Evolutionary conservation across 2,329 filamentous ascomycete species (phyloP).

Genomic region (Colletotrichum somersetense): DNA sequence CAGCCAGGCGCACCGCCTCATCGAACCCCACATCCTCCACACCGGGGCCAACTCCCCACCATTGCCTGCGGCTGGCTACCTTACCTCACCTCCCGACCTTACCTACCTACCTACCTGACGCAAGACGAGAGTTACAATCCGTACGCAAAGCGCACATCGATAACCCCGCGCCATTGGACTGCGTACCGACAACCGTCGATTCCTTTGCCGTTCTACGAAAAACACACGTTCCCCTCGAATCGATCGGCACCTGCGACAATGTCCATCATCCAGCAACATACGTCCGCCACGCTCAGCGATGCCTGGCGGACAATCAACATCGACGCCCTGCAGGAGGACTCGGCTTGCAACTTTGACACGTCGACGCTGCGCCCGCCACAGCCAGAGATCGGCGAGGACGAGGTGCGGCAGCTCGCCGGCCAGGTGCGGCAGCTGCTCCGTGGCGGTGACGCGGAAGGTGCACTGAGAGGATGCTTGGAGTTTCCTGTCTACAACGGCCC

Average conservation of each 20-base stretch:
- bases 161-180: slow-evolving; percentile 18
- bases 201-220: background rate
- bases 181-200: background rate
- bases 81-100: slow-evolving; percentile 36
- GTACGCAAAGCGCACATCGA: slow-evolving; percentile 13
- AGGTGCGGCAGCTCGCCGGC: slow-evolving; percentile 80
- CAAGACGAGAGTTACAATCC: slow-evolving; percentile 13
- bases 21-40: slow-evolving; percentile 40
- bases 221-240: background rate
- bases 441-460: slow-evolving; percentile 88
- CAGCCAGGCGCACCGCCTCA: slow-evolving; percentile 37
- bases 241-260: slow-evolving; percentile 53
- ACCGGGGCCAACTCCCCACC: slow-evolving; percentile 36
- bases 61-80: slow-evolving; percentile 38
- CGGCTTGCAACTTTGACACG: slow-evolving; percentile 90
- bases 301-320: slow-evolving; percentile 93
- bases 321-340: slow-evolving; percentile 91
- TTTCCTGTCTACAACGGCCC: slow-evolving; percentile 80
- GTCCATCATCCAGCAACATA: slow-evolving; percentile 78
- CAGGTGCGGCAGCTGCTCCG: slow-evolving; percentile 91
- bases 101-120: slow-evolving; percentile 4
- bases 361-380: slow-evolving; percentile 83
- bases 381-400: slow-evolving; percentile 79
- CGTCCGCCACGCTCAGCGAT: slow-evolving; percentile 69
- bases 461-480: slow-evolving; percentile 85